These are phyloP conservation scores for Cryptococcus sp. DNA, from an alignment of 1,284 basidiomycete species.

Conservation along the genomic window DNA sequence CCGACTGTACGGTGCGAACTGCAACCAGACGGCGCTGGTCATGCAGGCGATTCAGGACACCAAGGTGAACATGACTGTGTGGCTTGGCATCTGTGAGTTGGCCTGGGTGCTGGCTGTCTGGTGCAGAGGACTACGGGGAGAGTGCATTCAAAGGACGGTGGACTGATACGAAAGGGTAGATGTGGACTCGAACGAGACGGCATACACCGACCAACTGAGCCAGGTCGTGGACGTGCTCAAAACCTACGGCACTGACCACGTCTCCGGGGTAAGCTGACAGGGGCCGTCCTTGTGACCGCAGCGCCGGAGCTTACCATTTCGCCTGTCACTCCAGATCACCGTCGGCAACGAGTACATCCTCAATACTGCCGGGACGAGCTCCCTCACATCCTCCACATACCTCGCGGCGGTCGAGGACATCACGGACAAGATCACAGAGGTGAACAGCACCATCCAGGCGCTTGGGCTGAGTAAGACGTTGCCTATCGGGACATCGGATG, in stretches of 20 bases:
- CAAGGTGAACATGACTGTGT: conserved; percentile 82
- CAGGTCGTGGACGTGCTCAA: conserved; percentile 61
- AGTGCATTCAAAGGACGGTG: neutral
- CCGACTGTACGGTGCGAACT: conserved; percentile 51
- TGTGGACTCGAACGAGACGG: conserved; percentile 60
- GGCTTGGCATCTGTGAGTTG: conserved; percentile 66
- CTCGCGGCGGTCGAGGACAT: conserved; percentile 54
- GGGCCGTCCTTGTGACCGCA: neutral
- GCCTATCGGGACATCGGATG: conserved; percentile 84
- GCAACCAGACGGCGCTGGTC: conserved; percentile 55
- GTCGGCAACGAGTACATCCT: conserved; percentile 70
- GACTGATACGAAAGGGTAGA: conserved; percentile 30
- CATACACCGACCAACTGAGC: conserved; percentile 70
- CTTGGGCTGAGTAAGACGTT: conserved; percentile 56
- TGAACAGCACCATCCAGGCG: conserved; percentile 57
- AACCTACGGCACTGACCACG: conserved; percentile 72
- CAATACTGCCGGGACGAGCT: conserved; percentile 38
- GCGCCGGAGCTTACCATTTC: neutral
- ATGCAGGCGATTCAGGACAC: conserved; percentile 81
- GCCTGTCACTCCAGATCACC: conserved; percentile 26
- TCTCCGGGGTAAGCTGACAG: conserved; percentile 58
- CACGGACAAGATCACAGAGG: conserved; percentile 61
- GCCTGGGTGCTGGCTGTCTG: neutral
- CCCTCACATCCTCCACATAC: conserved; percentile 31
- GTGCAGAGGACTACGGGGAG: neutral